Evolutionary conservation across 1,139 yeast genomes (phyloP).

Genomic region (Scheffersomyces insectosa): DNA sequence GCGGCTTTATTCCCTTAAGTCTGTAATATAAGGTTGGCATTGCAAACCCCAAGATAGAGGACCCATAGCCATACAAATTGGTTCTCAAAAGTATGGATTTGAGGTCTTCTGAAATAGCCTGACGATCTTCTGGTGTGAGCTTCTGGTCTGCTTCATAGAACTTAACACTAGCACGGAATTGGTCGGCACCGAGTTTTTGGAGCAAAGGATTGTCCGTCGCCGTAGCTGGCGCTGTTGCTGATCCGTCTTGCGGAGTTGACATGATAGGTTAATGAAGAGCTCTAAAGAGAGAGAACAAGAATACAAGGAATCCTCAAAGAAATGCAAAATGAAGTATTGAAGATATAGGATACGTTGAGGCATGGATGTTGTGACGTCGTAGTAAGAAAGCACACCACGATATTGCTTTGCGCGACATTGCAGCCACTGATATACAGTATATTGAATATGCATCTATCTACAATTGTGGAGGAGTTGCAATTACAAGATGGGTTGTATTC

Average conservation of each 20-base stretch:
- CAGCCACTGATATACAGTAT: too few species aligned
- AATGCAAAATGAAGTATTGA: too few species aligned
- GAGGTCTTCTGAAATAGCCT: slow-evolving; percentile 32
- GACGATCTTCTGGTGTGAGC: slow-evolving; percentile 32
- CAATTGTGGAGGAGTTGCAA: not conserved
- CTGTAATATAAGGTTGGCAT: slow-evolving; percentile 17
- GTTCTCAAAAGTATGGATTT: slow-evolving; percentile 21
- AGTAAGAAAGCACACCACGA: too few species aligned
- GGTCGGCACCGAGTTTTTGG: slow-evolving; percentile 31
- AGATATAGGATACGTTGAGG: too few species aligned
- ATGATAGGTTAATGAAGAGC: not conserved
- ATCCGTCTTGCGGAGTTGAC: not conserved
- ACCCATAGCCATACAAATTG: slow-evolving; percentile 11
- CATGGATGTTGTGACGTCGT: too few species aligned
- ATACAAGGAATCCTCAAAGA: too few species aligned
- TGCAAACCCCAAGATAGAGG: slow-evolving; percentile 25
- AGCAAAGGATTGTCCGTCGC: slow-evolving; percentile 26
- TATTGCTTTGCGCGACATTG: too few species aligned
- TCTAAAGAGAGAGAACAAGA: too few species aligned
- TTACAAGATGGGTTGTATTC: not conserved
- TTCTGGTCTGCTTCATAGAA: slow-evolving; percentile 47
- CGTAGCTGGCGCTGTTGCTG: not conserved
- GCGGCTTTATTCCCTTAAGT: not conserved
- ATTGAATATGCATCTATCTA: too few species aligned
- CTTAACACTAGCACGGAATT: slow-evolving; percentile 38